phyloP scores from a whole-genome alignment of 2,329 filamentous ascomycete species.

The Claviceps fusiformis region DNA sequence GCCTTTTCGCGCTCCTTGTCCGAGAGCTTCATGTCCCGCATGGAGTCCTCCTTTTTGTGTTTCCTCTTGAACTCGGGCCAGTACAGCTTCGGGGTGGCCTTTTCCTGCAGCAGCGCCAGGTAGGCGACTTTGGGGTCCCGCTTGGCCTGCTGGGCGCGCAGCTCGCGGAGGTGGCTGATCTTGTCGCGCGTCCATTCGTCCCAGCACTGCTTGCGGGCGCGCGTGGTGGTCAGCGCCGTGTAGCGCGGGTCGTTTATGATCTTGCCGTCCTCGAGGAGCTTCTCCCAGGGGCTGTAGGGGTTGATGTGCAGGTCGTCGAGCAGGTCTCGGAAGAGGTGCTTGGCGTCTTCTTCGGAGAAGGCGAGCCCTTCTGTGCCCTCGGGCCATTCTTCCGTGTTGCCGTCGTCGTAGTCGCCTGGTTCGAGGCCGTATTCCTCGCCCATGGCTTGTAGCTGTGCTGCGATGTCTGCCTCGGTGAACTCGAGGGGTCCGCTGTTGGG shows the following conservation, averaged over 20 bases:
- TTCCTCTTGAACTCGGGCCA: conserved; percentile 96
- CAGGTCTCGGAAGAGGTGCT: conserved; percentile 69
- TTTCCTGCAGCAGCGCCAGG: conserved; percentile 63
- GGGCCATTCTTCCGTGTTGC: conserved; percentile 46
- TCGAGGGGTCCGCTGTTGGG: conserved; percentile 45
- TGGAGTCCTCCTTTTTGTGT: conserved; percentile 64
- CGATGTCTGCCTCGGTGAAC: conserved; percentile 90
- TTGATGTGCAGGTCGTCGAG: conserved; percentile 71
- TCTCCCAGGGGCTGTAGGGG: conserved; percentile 87
- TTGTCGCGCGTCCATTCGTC: conserved; percentile 70
- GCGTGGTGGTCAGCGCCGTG: conserved; percentile 69
- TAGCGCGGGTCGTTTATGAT: conserved; percentile 81
- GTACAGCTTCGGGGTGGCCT: conserved; percentile 83
- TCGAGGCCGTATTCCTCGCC: conserved; percentile 71
- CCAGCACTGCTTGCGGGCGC: conserved; percentile 67
- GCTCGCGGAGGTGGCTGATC: conserved; percentile 59
- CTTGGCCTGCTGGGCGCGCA: conserved; percentile 62
- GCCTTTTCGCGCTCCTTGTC: conserved; percentile 71
- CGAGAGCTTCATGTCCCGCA: conserved; percentile 58
- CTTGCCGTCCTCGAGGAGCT: conserved; percentile 65
- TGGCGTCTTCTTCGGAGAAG: conserved; percentile 63
- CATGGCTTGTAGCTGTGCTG: conserved; percentile 82
- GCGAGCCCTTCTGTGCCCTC: conserved; percentile 58
- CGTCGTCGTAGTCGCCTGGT: conserved; percentile 61
- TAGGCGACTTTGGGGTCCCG: conserved; percentile 75